Base-by-base conservation (phyloP, 2,329 filamentous ascomycete genomes). In the Aphanocladium album region DNA sequence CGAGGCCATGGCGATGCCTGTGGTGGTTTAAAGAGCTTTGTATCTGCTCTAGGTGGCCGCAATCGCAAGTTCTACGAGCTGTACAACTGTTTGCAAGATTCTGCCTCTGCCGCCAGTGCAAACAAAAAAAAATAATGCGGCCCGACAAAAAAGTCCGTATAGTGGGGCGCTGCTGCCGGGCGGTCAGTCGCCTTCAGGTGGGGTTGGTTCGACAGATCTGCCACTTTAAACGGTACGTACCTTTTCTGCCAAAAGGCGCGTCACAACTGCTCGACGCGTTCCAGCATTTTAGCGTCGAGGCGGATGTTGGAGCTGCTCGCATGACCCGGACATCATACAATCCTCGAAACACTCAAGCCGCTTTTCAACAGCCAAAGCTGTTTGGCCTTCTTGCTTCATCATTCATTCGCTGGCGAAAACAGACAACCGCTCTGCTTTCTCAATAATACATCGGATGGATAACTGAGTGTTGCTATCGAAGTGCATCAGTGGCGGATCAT, bases 1-100 rank as follows among this genome's bases (percentile, higher is more conserved):
- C 49, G 82, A 80, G 65, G 83, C 78, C 83, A 86, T 86, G 33
- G 66, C 66, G 64, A 68, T 53, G 43, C 50, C 61, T 43, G 11
- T 19, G 11, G 16, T 57, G 46, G 53, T 52, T 35, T 39, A 14
- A 39, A 51, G 52, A 57, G 45, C 23, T 47, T 11, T 5, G 17
- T 14, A 21, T 4, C 5, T 49, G 21, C n/a, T 55, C 19, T 11
- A 27, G 12, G 11, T 9, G n/a, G 49, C 49, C 39, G 47, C 47
- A 59, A 59, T 59, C 27, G 57, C 39, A 45, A n/a, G 47, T 30
- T 5, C 35, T 45, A 19, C 14, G n/a, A 35, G n/a, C 16, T 43
- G 21, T 2, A 23, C 45, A 30, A 27, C 30, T 43, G 27, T 50
- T 41, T 43, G 5, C 39, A 49, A 30, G 14, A 60, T 41, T 54